Base-by-base conservation (phyloP, 331 rosid species). In the Malus hybrid region DNA sequence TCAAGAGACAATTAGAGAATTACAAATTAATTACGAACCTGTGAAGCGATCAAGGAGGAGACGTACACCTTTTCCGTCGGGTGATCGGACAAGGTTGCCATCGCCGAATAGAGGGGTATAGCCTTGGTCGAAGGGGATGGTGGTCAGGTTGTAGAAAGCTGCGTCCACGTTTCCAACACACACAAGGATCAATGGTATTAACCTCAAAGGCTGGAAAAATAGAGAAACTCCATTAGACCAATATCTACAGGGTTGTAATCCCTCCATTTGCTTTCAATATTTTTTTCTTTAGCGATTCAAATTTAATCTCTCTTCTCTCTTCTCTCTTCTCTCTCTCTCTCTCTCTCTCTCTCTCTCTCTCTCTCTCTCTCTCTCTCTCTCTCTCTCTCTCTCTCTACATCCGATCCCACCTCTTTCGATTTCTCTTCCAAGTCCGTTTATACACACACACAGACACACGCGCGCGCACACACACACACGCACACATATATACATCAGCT, bases 11-110 rank as follows among this genome's bases (percentile, higher is more conserved):
- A 39, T 39, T 39, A 39, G 44, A 39, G 44, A 39, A 39, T 39
- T 39, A 39, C 44, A 39, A 39, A 39, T 39, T 39, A 39, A 39
- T 39, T 39, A 39, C 14, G 48, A 42, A 92, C 99, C 99, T 60
- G 99, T 86, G 80, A 70, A 92, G 42, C 92, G 97, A 76, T 92
- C 96, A 19, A 94, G 99, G 81, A 84, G 97, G 74, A 94, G 96
- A 7, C 90, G 88, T 3, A 86, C 99, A 46, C 87, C 96, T 77
- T 81, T 73, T 6, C 97, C 99, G 56, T 94, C 89, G 1, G 85
- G 80, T 71, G 97, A 77, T 24, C 92, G 99, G 70, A 94, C 97
- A 20, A 94, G 83, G 81, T 94, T 92, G 70, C 78, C 63, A 14
- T 89, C 90, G 42, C 99, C 99, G 74, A 92, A 94, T 57, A 94